Conservation (phyloP, 768 basidiomycete species). For the Gloeopeniophorella convolvens region DNA sequence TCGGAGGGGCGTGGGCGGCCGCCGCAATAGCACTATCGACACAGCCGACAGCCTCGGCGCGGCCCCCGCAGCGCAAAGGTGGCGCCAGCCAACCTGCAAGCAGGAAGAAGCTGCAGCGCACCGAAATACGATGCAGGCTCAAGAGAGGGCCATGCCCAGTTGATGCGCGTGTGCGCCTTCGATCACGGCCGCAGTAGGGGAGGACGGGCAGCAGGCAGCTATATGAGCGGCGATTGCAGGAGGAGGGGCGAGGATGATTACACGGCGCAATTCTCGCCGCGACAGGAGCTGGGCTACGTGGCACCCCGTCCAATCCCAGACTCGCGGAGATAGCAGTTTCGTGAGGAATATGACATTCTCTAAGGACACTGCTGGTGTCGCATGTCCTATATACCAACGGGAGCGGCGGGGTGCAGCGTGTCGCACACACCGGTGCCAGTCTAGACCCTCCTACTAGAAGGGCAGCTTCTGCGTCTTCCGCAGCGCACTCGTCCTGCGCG, state of each 20-base stretch:
- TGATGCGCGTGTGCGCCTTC: background rate
- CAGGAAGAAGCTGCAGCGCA: background rate
- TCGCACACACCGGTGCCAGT: background rate
- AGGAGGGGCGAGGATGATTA: background rate
- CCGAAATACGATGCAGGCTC: constrained; percentile 1
- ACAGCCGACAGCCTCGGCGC: background rate
- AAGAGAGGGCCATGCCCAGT: constrained; percentile 9
- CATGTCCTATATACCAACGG: background rate
- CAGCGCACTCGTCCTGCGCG: constrained; percentile 6
- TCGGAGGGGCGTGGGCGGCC: constrained; percentile 15
- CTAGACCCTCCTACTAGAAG: constrained; percentile 11
- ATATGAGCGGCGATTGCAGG: background rate
- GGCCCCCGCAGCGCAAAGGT: background rate
- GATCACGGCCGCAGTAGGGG: background rate
- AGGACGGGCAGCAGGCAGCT: background rate
- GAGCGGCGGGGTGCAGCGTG: background rate
- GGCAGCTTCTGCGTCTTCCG: constrained; percentile 20
- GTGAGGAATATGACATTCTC: constrained; percentile 8
- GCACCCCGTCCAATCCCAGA: background rate
- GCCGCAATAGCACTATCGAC: constrained; percentile 3
- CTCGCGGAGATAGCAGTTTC: constrained; percentile 1
- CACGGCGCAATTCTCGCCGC: background rate
- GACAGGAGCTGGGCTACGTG: no score
- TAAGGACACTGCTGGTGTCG: background rate
- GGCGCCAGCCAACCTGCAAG: constrained; percentile 8